Evolutionary conservation across 2,329 filamentous ascomycete genomes (phyloP), one percentile per base, ranked within the genome.

Genomic region (Ambrosiella beaveri): DNA sequence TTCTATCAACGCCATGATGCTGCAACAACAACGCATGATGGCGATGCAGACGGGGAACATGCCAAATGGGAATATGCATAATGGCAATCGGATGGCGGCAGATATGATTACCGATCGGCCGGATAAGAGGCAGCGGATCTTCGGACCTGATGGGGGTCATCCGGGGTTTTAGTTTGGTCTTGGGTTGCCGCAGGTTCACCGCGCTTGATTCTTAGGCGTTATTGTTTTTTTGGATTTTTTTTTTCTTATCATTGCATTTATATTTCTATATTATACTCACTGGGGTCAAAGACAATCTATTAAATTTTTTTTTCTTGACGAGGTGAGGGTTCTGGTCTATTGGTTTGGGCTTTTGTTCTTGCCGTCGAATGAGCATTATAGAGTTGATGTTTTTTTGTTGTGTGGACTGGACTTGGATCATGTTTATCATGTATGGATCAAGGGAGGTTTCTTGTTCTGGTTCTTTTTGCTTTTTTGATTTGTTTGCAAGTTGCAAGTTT

Each of bases 51-150:
- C 45, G 13, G 27, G 45, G 5, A 54, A 54, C n/a, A 55, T 35
- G 2, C 15, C 47, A 1, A 60, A 58, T 35, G 27, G 40, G 7
- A 36, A n/a, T 7, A 36, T 57, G 8, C 59, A 47, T n/a, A 37
- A 49, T 38, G 47, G 19, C 1, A 41, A 44, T 13, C 54, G 58
- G n/a, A 39, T 59, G 15, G 49, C 57, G 19, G 9, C 51, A 27
- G 41, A 47, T 1, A 13, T 39, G n/a, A n/a, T 54, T 19, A 54
- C 57, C 19, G 59, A 58, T 12, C 53, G 59, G 17, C 59, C 59
- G 7, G 59, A 61, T 35, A 61, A 61, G 40, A 53, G 59, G 38
- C 57, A 45, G 13, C 56, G 59, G 27, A 38, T 61, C 1, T 61
- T 49, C 38, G 59, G 59, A n/a, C 59, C 59, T 12, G 57, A 58